Base-by-base conservation (phyloP, 768 basidiomycete genomes). In the Hirschioporus abietinus region DNA sequence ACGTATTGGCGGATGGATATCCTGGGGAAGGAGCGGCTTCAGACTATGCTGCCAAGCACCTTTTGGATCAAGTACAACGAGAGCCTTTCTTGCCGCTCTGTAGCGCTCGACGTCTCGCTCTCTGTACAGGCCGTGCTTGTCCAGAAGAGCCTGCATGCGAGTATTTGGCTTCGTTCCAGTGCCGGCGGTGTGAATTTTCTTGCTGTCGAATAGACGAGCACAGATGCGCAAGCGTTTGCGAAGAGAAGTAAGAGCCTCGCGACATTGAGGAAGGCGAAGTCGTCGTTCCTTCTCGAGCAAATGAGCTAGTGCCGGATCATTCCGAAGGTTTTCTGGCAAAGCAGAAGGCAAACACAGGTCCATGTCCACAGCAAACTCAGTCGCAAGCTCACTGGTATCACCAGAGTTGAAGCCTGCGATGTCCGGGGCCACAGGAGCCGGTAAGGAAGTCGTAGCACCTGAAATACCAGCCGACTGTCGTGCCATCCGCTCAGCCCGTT, bases 271-370 rank as follows among this genome's bases (percentile, higher is more conserved):
- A 23, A 64, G 35, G 1, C 71, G 70, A 15, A 74, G 64, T 1
- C 67, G 64, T 15, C 70, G 67, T 65, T 76, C 72, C 42, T 71
- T 70, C n/a, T 66, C 57, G 0, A 57, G 25, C 5, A 76, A 17
- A n/a, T 66, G 67, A 24, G 62, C 3, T 1, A 65, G 24, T 7
- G 27, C 58, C 5, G 35, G 58, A 1, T 7, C 8, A 66, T 17
- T 59, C 74, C 75, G 7, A 12, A 12, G 2, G 30, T 23, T 5
- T 61, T 27, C 24, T 4, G 63, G 2, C 17, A 75, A 68, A 0
- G 69, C 64, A 5, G 74, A 74, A 0, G 75, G 74, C 5, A 75
- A 68, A 25, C 69, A 66, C 1, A 75, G 65, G 60, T 61, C 30
- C 24, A 61, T 34, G 23, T 61, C 60, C 12, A 52, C 42, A 52